Conservation (phyloP, 2,329 filamentous ascomycete genomes). For the Coleophoma eucalyptorum region DNA sequence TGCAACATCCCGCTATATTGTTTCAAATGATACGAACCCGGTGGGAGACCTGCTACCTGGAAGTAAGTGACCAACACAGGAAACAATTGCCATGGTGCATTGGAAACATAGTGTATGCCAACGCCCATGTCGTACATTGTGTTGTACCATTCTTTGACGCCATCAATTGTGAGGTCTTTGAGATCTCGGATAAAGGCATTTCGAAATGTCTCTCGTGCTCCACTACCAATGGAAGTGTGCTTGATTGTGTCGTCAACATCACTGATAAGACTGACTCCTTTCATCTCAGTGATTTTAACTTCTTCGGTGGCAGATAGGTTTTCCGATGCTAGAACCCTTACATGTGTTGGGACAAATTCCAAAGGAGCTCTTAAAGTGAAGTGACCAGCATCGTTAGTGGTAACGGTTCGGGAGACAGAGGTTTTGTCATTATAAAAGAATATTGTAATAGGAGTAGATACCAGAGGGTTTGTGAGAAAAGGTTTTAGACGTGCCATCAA, state of each 20-base stretch:
- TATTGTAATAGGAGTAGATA: conserved; percentile 75
- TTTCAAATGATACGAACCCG: conserved; percentile 90
- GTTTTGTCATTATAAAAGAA: conserved; percentile 90
- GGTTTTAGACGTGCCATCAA: conserved; percentile 84
- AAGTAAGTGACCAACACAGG: conserved; percentile 87
- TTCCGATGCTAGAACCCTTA: conserved; percentile 83
- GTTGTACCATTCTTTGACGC: conserved; percentile 87
- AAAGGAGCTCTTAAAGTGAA: conserved; percentile 77
- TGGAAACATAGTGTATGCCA: conserved; percentile 95
- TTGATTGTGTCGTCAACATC: conserved; percentile 99
- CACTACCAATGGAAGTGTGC: conserved; percentile 82
- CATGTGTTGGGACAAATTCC: conserved; percentile 86
- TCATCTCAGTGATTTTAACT: conserved; percentile 71
- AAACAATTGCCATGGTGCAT: conserved; percentile 97
- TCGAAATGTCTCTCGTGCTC: conserved; percentile 90
- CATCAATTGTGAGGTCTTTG: conserved; percentile 75
- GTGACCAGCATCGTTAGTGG: conserved; percentile 85
- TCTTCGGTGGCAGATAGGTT: conserved; percentile 77
- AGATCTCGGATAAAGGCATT: conserved; percentile 93
- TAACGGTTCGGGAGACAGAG: conserved; percentile 79
- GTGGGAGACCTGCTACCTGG: conserved; percentile 72
- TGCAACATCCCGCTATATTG: conserved; percentile 97
- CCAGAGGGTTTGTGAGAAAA: conserved; percentile 82
- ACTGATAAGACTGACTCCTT: conserved; percentile 87
- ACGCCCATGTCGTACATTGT: conserved; percentile 76